Evolutionary conservation across 768 basidiomycete genomes (phyloP).

Genomic region (Suillus sp.): DNA sequence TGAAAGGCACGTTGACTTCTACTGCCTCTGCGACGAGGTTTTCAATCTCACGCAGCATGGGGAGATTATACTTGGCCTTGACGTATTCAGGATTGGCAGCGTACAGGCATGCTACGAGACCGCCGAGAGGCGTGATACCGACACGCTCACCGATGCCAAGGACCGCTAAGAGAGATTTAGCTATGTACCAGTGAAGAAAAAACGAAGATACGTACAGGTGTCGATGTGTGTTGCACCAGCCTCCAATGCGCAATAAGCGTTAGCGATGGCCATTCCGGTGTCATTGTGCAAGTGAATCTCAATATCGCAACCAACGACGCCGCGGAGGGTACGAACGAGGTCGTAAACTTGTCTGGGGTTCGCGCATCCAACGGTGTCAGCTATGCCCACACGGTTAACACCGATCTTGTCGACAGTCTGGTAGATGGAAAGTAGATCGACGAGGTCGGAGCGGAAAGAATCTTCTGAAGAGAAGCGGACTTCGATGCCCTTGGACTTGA

Average conservation of each 20-base stretch:
- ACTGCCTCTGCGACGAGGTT: slow-evolving; percentile 99
- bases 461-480: slow-evolving; percentile 99
- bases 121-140: slow-evolving; percentile 97
- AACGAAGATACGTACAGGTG: slow-evolving; percentile 64
- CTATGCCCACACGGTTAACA: slow-evolving; percentile 97
- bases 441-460: slow-evolving; percentile 99
- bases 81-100: slow-evolving; percentile 98
- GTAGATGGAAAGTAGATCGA: slow-evolving; percentile 98
- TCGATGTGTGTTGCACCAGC: slow-evolving; percentile 99
- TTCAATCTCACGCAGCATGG: slow-evolving; percentile 97
- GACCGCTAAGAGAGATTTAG: slow-evolving; percentile 55
- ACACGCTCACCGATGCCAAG: slow-evolving; percentile 99
- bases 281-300: slow-evolving; percentile 99
- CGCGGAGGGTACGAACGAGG: slow-evolving; percentile 91
- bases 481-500: slow-evolving; percentile 99
- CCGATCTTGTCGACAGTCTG: slow-evolving; percentile 99
- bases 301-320: slow-evolving; percentile 97
- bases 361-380: slow-evolving; percentile 98
- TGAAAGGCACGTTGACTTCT: slow-evolving; percentile 96
- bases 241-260: slow-evolving; percentile 97
- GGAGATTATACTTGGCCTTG: slow-evolving; percentile 98
- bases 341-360: slow-evolving; percentile 99
- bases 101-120: slow-evolving; percentile 94
- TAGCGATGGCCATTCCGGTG: slow-evolving; percentile 98
- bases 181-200: slow-evolving; percentile 4